Base-by-base conservation (phyloP, 257 asterid genomes). In the Lavandula angustifolia region DNA sequence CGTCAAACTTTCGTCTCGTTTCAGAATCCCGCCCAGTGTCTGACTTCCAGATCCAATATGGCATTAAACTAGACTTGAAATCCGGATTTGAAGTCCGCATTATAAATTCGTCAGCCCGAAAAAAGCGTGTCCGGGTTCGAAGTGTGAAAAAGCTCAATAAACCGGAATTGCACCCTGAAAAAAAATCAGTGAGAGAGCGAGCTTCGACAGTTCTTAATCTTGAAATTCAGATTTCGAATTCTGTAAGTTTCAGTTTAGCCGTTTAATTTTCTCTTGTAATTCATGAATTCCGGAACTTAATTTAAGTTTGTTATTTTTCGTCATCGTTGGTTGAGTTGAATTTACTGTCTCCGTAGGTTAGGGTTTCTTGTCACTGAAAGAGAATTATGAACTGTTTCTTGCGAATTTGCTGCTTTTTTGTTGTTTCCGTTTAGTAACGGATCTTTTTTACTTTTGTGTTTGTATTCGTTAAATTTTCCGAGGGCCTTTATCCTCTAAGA, bases 51-150 rank as follows among this genome's bases (percentile, higher is more conserved):
- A 59, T 77, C 87, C 75, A 51, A 83, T 85, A 62, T 82, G 90
- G 87, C 87, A 77, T 77, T 72, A 62, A 81, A 79, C 73, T 61
- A 62, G 71, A 63, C 83, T 81, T 90, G 42, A 87, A 87, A 79
- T 87, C 90, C 92, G 88, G 80, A 66, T 78, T 79, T 88, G 83
- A 77, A 78, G 84, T 91, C 97, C 97, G 97, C 74, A 5, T 7
- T 69, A 77, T 71, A 81, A 79, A 73, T 35, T 2, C n/a, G 56
- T 6, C 67, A 50, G 38, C 68, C 47, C 81, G 64, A 10, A 31
- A n/a, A 47, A 32, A 54, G 62, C 37, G 34, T 68, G 14, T 40
- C 37, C 43, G 57, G 54, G 66, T 49, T 67, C 56, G 51, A 51
- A 67, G 73, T 56, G 81, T 41, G 64, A 72, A 68, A 5, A 29